A percentile compares a stretch with the other conserved stretches of the same genome.
These are phyloP conservation scores for Nicotiana undulata DNA, from an alignment of 257 asterid genomes.

Conservation along the genomic window DNA sequence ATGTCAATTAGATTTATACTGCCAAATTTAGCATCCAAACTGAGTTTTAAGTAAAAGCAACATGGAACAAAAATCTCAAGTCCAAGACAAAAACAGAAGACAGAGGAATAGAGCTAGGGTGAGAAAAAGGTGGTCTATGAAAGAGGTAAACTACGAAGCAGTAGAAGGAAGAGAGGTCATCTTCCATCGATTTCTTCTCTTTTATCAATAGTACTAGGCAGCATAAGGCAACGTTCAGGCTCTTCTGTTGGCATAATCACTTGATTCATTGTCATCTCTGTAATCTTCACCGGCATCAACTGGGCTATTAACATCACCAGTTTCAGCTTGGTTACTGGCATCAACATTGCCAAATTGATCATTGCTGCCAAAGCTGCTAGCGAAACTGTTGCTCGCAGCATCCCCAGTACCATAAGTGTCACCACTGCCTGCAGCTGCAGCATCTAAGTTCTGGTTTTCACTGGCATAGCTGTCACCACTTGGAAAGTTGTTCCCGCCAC, in stretches of 20 bases:
- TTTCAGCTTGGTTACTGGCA: slow-evolving; percentile 8
- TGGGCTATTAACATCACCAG: slow-evolving; percentile 14
- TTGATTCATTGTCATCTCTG: slow-evolving; percentile 20
- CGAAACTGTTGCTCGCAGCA: neutral
- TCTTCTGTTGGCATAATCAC: slow-evolving; percentile 36
- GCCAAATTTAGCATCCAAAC: neutral
- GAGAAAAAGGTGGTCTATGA: neutral
- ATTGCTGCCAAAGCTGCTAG: slow-evolving; percentile 3
- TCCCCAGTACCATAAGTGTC: neutral
- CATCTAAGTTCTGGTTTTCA: too few species aligned
- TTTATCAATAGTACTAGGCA: neutral
- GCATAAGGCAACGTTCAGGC: neutral
- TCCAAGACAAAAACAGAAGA: neutral
- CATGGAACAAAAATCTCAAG: neutral
- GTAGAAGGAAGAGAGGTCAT: neutral
- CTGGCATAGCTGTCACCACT: neutral
- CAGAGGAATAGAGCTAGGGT: neutral
- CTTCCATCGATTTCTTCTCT: neutral
- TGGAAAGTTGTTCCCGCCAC: neutral
- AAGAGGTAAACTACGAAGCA: neutral
- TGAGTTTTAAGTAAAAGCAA: neutral
- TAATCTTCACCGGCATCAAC: slow-evolving; percentile 10
- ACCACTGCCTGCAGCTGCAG: neutral
- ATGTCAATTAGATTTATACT: too few species aligned
- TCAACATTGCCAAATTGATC: slow-evolving; percentile 3